Conservation (phyloP, 768 basidiomycete genomes). For the Leccinum variicolor region DNA sequence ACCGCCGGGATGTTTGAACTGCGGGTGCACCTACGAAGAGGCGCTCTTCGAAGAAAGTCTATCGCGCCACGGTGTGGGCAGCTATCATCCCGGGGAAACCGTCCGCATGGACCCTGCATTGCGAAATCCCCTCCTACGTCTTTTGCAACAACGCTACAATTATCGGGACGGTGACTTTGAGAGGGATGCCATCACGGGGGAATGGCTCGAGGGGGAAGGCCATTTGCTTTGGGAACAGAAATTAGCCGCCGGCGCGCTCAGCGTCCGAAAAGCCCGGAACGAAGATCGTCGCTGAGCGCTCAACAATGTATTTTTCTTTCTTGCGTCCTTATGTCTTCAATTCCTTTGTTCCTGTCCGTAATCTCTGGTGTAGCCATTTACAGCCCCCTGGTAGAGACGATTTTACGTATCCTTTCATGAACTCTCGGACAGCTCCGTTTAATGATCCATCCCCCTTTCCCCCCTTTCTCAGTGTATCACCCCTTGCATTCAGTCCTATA, state of each 20-base stretch:
- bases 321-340: neutral
- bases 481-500: slow-evolving; percentile 17
- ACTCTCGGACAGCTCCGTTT: slow-evolving; percentile 11
- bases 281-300: slow-evolving; percentile 38
- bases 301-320: neutral
- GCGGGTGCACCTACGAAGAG: slow-evolving; percentile 81
- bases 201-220: slow-evolving; percentile 69
- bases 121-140: slow-evolving; percentile 71
- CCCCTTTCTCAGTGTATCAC: slow-evolving; percentile 16
- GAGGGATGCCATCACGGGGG: slow-evolving; percentile 56
- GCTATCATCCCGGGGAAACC: slow-evolving; percentile 78
- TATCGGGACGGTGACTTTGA: slow-evolving; percentile 89
- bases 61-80: slow-evolving; percentile 72
- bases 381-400: slow-evolving; percentile 11
- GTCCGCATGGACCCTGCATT: slow-evolving; percentile 89
- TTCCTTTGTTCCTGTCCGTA: neutral
- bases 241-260: slow-evolving; percentile 37
- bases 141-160: slow-evolving; percentile 68
- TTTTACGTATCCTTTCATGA: slow-evolving; percentile 25
- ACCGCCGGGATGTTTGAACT: slow-evolving; percentile 75
- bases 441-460: slow-evolving; percentile 12
- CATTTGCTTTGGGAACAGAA: slow-evolving; percentile 61
- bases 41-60: slow-evolving; percentile 87
- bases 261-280: slow-evolving; percentile 33
- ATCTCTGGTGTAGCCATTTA: slow-evolving; percentile 13